Base-by-base conservation (phyloP, 75 land plant species). In the Chamaecyparis obtusa region DNA sequence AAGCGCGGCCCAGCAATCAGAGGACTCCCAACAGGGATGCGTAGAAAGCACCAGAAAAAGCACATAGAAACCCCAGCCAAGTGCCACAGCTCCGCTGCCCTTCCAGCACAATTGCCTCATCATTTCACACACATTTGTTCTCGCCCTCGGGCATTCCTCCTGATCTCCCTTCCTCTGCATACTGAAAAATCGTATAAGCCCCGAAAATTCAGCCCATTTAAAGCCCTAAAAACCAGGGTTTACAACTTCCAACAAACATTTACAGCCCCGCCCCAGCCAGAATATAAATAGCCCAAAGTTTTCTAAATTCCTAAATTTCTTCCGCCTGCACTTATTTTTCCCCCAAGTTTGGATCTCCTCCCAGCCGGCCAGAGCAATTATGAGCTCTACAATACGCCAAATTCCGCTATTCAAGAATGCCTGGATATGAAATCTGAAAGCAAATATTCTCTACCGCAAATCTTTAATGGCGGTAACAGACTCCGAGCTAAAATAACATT, bases 61-160 rank as follows among this genome's bases (percentile, higher is more conserved):
- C 5, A 81, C 83, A 81, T 81, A 81, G 15, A 81, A 81, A 44
- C 32, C 83, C 83, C 83, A 81, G 4, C 83, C 83, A 10, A 81
- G 32, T 14, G 15, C 83, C 15, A 46, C 83, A 0, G 49, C 83
- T 21, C 83, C 83, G 1, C 30, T 81, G 32, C 33, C 51, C 33
- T 41, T 46, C 83, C 51, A 46, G 48, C 83, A 81, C 54, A 44
- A 81, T n/a, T n/a, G 49, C 49, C 30, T n/a, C 33, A 44, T 13
- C 21, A 27, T 44, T 81, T 41, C 32, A 11, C 80, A 85, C 39
- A 21, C 37, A 85, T 54, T 21, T 14, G 16, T 74, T 14, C 76
- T 74, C 16, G 5, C 76, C 76, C 76, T 74, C 14, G n/a, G n/a
- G 37, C 76, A 33, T 33, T 74, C 76, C 16, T 74, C 76, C 76